These are phyloP conservation scores for Scopulariopsis brevicaulis DNA, from an alignment of 2,329 filamentous ascomycete genomes.

Conservation along the genomic window DNA sequence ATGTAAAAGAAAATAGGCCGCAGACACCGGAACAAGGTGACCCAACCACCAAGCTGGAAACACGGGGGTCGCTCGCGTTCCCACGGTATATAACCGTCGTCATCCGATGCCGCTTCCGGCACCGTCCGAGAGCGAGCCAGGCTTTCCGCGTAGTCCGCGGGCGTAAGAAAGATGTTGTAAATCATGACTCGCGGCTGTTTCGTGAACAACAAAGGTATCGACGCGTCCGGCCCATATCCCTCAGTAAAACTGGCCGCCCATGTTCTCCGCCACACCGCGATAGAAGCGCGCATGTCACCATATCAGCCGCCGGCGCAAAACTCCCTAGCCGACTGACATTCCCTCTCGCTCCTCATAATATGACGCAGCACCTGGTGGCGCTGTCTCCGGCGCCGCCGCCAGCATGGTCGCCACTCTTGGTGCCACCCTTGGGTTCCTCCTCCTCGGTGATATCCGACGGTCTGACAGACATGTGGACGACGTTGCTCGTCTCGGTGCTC, in stretches of 20 bases:
- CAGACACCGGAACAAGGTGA: not conserved
- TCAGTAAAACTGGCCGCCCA: not conserved
- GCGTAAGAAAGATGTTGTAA: not conserved
- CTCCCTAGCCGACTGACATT: not conserved
- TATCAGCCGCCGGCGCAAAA: not conserved
- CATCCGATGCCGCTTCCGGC: not conserved
- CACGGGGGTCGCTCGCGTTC: not conserved
- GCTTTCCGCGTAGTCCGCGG: not conserved
- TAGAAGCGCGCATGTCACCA: not conserved
- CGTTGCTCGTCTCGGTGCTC: slow-evolving; percentile 62
- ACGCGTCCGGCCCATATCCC: not conserved
- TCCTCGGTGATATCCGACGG: slow-evolving; percentile 78
- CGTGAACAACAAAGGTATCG: not conserved
- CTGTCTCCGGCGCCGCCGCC: slow-evolving; percentile 23
- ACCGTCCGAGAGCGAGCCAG: not conserved
- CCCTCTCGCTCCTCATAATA: slow-evolving; percentile 25
- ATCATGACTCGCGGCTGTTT: not conserved
- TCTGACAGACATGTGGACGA: slow-evolving; percentile 90
- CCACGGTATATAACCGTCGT: not conserved
- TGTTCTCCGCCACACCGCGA: not conserved
- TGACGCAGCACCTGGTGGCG: slow-evolving; percentile 35
- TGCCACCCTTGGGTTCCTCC: slow-evolving; percentile 59
- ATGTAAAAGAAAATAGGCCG: not conserved
- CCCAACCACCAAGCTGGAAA: not conserved
- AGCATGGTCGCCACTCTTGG: slow-evolving; percentile 30